Evolutionary conservation across 2,329 filamentous ascomycete genomes (phyloP).

Genomic region (Fusarium irregulare): DNA sequence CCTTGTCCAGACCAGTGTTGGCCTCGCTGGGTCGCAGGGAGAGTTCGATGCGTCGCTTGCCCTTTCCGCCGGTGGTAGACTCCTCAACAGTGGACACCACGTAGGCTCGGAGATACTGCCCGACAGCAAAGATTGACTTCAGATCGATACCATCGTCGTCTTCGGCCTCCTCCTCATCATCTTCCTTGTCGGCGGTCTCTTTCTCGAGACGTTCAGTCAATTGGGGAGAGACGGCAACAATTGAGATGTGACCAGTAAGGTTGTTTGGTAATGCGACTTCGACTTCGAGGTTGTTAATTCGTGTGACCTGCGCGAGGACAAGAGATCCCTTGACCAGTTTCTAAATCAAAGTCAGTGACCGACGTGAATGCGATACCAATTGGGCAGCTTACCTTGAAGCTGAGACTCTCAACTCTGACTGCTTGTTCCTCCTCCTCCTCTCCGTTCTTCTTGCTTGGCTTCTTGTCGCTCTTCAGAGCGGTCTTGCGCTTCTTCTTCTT

Average conservation of each 20-base stretch:
- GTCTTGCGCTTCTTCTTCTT: constrained; percentile 69
- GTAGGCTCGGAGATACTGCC: constrained; percentile 88
- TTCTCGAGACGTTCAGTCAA: constrained; percentile 82
- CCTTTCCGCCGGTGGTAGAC: constrained; percentile 65
- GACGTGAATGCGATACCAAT: constrained; percentile 5
- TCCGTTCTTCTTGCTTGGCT: constrained; percentile 56
- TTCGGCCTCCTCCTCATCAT: constrained; percentile 63
- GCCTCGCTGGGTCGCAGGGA: constrained; percentile 82
- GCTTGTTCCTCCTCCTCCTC: constrained; percentile 58
- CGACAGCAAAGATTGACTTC: constrained; percentile 78
- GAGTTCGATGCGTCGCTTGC: constrained; percentile 85
- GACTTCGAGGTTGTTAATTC: constrained; percentile 83
- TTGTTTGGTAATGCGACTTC: constrained; percentile 91
- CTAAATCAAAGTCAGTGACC: constrained; percentile 58
- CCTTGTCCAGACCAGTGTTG: constrained; percentile 78
- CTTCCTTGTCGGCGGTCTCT: constrained; percentile 64
- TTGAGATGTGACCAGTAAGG: constrained; percentile 86
- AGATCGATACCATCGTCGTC: constrained; percentile 75
- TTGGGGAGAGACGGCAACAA: constrained; percentile 88
- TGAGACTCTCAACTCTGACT: constrained; percentile 85
- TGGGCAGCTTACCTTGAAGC: constrained; percentile 76
- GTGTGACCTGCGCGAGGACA: constrained; percentile 85
- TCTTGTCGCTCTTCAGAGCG: constrained; percentile 64
- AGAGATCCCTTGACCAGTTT: constrained; percentile 86
- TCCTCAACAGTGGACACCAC: constrained; percentile 83